phyloP scores from a whole-genome alignment of 2,329 filamentous ascomycete species.

The Ophiostoma pallidulum region DNA sequence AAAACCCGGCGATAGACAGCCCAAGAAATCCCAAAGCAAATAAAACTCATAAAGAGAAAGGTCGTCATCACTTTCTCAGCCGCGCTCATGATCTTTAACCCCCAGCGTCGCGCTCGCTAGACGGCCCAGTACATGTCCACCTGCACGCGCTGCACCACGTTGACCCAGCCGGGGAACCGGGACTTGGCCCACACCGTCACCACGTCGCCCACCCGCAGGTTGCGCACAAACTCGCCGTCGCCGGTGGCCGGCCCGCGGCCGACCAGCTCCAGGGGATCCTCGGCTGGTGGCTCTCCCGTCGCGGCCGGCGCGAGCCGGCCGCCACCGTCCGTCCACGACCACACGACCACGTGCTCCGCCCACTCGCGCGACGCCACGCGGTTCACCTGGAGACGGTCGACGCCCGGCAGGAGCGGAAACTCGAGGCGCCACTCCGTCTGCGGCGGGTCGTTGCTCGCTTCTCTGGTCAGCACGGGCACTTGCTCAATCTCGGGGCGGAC shows the following conservation, averaged over 20 bases:
- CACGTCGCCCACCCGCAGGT: conserved; percentile 49
- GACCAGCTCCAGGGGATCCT: conserved; percentile 26
- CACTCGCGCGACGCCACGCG: conserved; percentile 25
- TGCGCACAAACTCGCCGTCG: conserved; percentile 46
- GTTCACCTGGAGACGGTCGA: conserved; percentile 40
- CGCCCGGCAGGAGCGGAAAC: conserved; percentile 27
- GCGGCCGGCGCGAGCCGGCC: background rate
- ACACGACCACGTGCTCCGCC: conserved; percentile 39
- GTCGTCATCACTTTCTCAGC: background rate
- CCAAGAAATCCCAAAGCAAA: no score
- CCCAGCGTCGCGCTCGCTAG: no score
- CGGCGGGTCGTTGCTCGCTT: background rate
- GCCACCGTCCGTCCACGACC: conserved; percentile 41
- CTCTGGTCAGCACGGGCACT: background rate
- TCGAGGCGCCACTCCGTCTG: conserved; percentile 23
- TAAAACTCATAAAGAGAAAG: background rate
- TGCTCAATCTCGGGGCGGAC: background rate
- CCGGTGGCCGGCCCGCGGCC: conserved; percentile 44
- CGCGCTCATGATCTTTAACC: no score
- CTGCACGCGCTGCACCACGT: conserved; percentile 38
- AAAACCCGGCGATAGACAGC: no score
- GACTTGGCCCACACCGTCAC: conserved; percentile 53
- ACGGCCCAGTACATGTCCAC: conserved; percentile 51
- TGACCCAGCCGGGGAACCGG: conserved; percentile 46
- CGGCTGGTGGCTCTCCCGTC: background rate